Percentiles rank a stretch among this genome's conserved stretches.
Conservation (phyloP, 2,329 filamentous ascomycete genomes). For the Colletotrichum theobromicola region DNA sequence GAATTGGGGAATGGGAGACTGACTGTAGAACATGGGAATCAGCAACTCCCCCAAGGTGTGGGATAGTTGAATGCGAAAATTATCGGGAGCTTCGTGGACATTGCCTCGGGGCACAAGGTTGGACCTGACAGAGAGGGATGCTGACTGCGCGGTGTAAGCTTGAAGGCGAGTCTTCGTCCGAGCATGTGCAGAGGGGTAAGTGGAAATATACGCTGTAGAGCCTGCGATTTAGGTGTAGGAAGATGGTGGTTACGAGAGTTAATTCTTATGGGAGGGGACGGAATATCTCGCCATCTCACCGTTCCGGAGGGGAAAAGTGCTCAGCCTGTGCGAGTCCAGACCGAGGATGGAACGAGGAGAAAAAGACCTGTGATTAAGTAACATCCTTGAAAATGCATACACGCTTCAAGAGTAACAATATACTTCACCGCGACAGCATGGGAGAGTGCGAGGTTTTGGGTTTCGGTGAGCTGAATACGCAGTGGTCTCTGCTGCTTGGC, state of each 20-base stretch:
- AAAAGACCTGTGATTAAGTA: neutral
- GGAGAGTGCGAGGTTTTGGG: neutral
- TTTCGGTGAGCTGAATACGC: neutral
- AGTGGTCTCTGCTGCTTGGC: neutral
- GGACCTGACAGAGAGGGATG: neutral
- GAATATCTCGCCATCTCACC: neutral
- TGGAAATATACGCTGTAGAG: neutral
- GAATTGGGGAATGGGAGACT: neutral
- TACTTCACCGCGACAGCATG: neutral
- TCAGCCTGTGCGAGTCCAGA: neutral
- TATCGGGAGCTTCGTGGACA: neutral
- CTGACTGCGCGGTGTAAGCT: constrained; percentile 1
- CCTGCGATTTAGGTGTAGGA: neutral
- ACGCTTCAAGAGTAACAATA: neutral
- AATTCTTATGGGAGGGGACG: neutral
- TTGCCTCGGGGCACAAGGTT: neutral
- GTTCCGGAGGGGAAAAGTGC: neutral
- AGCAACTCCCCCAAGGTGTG: neutral
- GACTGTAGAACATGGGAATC: neutral
- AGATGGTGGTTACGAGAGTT: neutral
- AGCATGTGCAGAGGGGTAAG: neutral
- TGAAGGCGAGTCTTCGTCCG: neutral
- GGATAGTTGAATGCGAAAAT: neutral
- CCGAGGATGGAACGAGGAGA: neutral
- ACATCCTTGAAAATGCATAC: neutral